Conservation (phyloP, 345 rosid genomes). For the Crucihimalaya himalaica region DNA sequence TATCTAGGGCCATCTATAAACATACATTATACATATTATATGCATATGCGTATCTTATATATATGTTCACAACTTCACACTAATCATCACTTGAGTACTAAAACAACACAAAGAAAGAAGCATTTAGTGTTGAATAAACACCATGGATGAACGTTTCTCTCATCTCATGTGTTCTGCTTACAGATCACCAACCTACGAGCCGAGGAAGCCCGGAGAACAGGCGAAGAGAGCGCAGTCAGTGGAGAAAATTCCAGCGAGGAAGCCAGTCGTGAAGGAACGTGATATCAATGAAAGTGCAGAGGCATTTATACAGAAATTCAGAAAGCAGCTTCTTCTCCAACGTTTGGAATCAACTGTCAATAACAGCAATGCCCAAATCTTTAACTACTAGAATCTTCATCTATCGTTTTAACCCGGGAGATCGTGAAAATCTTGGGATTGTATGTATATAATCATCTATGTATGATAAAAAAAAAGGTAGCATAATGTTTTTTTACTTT, state of each 20-base stretch:
- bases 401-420: not conserved
- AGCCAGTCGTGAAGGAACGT: constrained; percentile 23
- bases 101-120: not conserved
- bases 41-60: constrained; percentile 6
- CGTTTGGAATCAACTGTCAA: constrained; percentile 59
- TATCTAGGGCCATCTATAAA: constrained; percentile 26
- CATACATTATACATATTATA: not conserved
- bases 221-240: not conserved
- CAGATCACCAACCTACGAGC: constrained; percentile 30
- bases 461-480: not conserved
- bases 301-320: constrained; percentile 72
- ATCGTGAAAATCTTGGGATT: constrained; percentile 16
- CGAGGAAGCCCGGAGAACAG: constrained; percentile 17
- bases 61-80: constrained; percentile 2
- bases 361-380: constrained; percentile 16
- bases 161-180: constrained; percentile 18
- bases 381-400: not conserved
- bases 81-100: constrained; percentile 14
- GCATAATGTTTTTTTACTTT: constrained; percentile 11
- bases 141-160: constrained; percentile 23
- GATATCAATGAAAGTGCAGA: constrained; percentile 78
- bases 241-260: constrained; percentile 21
- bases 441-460: constrained; percentile 13
- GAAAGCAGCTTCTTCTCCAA: constrained; percentile 63
- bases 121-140: constrained; percentile 9